Conservation (phyloP, 2,329 filamentous ascomycete species). For the Exutisphaerella laricina region DNA sequence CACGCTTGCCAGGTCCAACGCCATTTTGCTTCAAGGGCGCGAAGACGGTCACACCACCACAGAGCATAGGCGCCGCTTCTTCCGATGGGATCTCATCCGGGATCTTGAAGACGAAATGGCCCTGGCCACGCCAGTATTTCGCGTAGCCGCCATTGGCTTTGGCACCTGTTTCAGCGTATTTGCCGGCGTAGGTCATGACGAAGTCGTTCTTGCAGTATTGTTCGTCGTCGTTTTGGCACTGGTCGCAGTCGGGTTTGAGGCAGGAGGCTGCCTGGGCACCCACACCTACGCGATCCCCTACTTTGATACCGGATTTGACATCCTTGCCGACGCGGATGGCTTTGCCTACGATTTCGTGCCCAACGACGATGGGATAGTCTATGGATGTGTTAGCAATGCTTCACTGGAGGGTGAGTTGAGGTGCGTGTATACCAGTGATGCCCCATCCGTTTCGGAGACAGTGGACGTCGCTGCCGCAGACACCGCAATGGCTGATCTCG, state of each 20-base stretch:
- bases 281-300: conserved; percentile 44
- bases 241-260: conserved; percentile 45
- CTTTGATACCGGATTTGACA: conserved; percentile 31
- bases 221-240: conserved; percentile 45
- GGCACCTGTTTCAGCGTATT: conserved; percentile 20
- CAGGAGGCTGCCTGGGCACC: conserved; percentile 48
- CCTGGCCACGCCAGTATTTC: conserved; percentile 43
- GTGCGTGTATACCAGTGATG: not conserved
- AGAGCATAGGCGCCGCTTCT: conserved; percentile 65
- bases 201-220: conserved; percentile 37
- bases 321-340: conserved; percentile 31
- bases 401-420: no score
- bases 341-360: conserved; percentile 34
- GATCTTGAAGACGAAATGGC: conserved; percentile 54
- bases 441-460: conserved; percentile 39
- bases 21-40: conserved; percentile 62
- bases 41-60: conserved; percentile 70
- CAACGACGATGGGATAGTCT: conserved; percentile 27
- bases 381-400: conserved; percentile 8
- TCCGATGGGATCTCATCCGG: conserved; percentile 45
- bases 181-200: conserved; percentile 25
- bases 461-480: conserved; percentile 23
- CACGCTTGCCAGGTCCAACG: conserved; percentile 62
- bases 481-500: conserved; percentile 16
- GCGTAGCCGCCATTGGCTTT: conserved; percentile 60